Conservation (phyloP, 148 eudicot genomes). For the Nepenthes gracilis region DNA sequence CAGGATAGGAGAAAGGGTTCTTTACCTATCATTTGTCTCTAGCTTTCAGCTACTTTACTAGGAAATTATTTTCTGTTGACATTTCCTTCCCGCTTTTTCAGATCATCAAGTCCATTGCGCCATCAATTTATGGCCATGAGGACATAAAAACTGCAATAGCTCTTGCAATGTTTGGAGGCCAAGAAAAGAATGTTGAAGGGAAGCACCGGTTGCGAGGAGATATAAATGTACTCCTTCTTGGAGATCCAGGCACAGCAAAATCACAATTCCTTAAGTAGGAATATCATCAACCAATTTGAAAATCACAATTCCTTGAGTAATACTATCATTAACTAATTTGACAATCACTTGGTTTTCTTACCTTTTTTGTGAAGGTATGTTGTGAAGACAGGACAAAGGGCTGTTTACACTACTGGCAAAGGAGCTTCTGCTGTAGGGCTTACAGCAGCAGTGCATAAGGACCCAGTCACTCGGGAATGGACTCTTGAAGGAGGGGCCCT, state of each 20-base stretch:
- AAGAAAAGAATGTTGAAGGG: conserved; percentile 88
- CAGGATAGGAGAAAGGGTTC: conserved; percentile 80
- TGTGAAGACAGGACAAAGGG: conserved; percentile 96
- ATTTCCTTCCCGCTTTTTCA: conserved; percentile 9
- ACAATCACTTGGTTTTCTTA: background rate
- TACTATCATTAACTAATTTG: background rate
- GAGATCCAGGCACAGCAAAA: conserved; percentile 98
- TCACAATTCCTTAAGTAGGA: conserved; percentile 92
- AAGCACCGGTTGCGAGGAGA: conserved; percentile 91
- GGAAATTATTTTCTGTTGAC: background rate
- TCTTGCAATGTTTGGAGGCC: conserved; percentile 98
- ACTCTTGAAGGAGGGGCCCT: conserved; percentile 99
- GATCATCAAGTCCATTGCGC: conserved; percentile 93
- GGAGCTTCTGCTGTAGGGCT: conserved; percentile 99
- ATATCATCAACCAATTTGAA: background rate
- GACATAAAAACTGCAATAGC: conserved; percentile 95
- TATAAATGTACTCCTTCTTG: conserved; percentile 84
- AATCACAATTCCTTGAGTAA: background rate
- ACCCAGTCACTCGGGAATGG: conserved; percentile 97
- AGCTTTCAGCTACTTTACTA: background rate
- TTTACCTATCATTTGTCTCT: conserved; percentile 4
- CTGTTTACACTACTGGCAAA: conserved; percentile 95
- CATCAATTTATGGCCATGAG: conserved; percentile 95
- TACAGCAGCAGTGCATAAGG: conserved; percentile 96
- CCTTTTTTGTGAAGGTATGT: conserved; percentile 42